Percentiles rank a stretch among this genome's conserved stretches.
These are phyloP conservation scores for Mycena sanguinolenta DNA, from an alignment of 768 basidiomycete genomes.

Conservation along the genomic window DNA sequence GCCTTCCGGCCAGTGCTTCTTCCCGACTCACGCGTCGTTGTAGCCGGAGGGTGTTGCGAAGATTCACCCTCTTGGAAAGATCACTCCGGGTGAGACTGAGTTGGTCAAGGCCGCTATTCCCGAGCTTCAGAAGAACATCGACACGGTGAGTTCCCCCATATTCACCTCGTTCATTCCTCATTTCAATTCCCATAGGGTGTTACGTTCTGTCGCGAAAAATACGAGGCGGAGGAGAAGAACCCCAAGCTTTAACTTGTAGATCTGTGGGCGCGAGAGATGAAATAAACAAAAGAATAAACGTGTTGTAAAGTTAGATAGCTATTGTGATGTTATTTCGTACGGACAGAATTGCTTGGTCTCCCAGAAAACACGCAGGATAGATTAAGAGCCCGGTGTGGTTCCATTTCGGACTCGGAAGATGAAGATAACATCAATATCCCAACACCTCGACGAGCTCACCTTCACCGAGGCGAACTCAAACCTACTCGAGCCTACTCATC, in stretches of 20 bases:
- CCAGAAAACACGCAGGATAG: too few species aligned
- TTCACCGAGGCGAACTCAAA: too few species aligned
- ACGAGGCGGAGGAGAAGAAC: slow-evolving; percentile 37
- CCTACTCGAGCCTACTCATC: too few species aligned
- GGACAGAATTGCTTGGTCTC: background rate
- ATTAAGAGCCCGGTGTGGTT: too few species aligned
- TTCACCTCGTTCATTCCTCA: background rate
- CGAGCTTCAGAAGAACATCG: slow-evolving; percentile 82
- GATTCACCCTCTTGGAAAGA: slow-evolving; percentile 83
- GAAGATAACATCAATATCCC: too few species aligned
- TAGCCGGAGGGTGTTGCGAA: slow-evolving; percentile 86
- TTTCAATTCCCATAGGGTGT: slow-evolving; percentile 32
- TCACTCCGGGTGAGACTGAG: slow-evolving; percentile 79
- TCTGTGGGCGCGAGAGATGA: background rate
- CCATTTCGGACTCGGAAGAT: too few species aligned
- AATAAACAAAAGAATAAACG: slow-evolving; percentile 20
- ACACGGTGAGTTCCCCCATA: slow-evolving; percentile 61
- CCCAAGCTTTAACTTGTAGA: slow-evolving; percentile 34
- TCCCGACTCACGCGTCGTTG: slow-evolving; percentile 22
- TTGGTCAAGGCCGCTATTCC: slow-evolving; percentile 86
- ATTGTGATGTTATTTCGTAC: slow-evolving; percentile 12
- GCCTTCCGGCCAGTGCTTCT: background rate
- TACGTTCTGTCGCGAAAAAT: slow-evolving; percentile 28
- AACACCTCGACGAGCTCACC: too few species aligned
- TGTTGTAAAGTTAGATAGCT: slow-evolving; percentile 28